Base-by-base conservation (phyloP, 805 yeast genomes). In the Cyberlindnera meyerae region DNA sequence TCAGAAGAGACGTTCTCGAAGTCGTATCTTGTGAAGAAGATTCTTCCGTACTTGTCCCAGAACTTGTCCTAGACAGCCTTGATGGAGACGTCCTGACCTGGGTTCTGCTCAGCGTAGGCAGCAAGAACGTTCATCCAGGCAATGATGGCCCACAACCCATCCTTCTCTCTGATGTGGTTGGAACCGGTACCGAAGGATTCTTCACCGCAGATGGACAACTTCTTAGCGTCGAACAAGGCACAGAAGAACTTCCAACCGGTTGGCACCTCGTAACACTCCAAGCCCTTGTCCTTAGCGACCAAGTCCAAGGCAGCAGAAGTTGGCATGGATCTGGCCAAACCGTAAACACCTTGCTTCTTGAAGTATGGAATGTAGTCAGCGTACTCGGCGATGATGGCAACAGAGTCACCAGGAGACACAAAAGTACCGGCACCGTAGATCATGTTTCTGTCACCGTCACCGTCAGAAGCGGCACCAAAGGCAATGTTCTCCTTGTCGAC, bases 171-270 rank as follows among this genome's bases (percentile, higher is more conserved):
- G 48, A 93, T 83, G 58, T 90, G 98, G 66, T 90, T 83, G 14
- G 97, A 88, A 30, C 98, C 98, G 20, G 98, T 90, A 55, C 98
- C 98, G 54, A 90, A 90, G 21, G 95, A 82, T 66, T 90, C 98
- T 65, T 90, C 98, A 52, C 98, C 98, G 65, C 98, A 90, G 57
- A 90, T 90, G 41, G 96, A 84, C 52, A 90, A 73, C 65, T 88
- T 89, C 55, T 86, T 77, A 27, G 95, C 89, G 58, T 90, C 98
- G 54, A 90, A 90, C 48, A 90, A 67, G 5, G 95, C 90, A 65
- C 97, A 89, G 75, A 90, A 90, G 60, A 90, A 90, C 65, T 90
- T 90, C 98, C 98, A 90, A 24, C 97, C 98, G 14, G 98, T 90
- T 37, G 98, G 98, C 6, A 93, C 97, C 64, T 93, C 98, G 62